A percentile compares a stretch with the other conserved stretches of the same genome.
These are phyloP conservation scores for Boletellus ananas DNA, from an alignment of 768 basidiomycete species.

Conservation along the genomic window DNA sequence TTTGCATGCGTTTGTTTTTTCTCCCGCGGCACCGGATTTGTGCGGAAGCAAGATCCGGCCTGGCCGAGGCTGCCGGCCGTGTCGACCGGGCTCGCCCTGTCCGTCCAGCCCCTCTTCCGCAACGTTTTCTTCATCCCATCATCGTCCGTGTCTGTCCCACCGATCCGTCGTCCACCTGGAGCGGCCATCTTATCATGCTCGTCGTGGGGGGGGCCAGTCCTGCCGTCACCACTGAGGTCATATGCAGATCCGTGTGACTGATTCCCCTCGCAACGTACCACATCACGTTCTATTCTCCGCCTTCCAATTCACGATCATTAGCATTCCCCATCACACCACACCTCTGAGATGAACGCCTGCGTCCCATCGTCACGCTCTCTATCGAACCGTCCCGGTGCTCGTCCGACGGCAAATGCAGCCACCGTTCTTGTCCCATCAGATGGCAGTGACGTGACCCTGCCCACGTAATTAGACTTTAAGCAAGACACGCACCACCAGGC, in stretches of 20 bases:
- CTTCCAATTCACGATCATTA: constrained; percentile 24
- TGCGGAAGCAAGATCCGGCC: constrained; percentile 24
- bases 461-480: constrained; percentile 38
- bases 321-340: constrained; percentile 16
- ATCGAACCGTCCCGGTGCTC: no score
- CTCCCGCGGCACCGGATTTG: constrained; percentile 27
- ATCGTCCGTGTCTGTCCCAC: constrained; percentile 10
- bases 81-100: constrained; percentile 1
- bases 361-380: no score
- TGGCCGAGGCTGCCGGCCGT: constrained; percentile 23
- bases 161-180: constrained; percentile 22
- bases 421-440: constrained; percentile 16
- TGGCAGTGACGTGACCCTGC: constrained; percentile 30
- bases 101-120: constrained; percentile 11
- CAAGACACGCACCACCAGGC: constrained; percentile 30
- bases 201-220: not conserved
- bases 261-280: not conserved
- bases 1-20: not conserved
- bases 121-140: constrained; percentile 37
- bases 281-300: not conserved
- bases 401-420: no score
- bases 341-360: not conserved
- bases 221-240: constrained; percentile 30
- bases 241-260: constrained; percentile 31
- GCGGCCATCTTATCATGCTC: constrained; percentile 24